phyloP scores from a whole-genome alignment of 1,284 basidiomycete species.

The Leccinum pachyderme region DNA sequence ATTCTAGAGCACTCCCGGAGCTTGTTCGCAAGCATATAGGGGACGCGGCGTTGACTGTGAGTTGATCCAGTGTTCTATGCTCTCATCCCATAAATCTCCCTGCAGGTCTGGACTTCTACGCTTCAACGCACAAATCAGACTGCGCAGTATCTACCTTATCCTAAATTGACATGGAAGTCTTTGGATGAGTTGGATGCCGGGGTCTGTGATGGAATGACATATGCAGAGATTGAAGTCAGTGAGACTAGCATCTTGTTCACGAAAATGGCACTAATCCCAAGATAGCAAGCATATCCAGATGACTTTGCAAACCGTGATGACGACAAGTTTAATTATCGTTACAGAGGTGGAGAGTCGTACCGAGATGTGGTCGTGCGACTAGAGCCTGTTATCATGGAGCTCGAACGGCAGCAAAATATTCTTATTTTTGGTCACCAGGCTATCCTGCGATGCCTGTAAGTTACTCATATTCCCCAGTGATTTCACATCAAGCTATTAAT shows the following conservation, averaged over 20 bases:
- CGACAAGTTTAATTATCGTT: slow-evolving; percentile 99
- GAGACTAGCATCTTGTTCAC: not conserved
- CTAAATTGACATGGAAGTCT: slow-evolving; percentile 98
- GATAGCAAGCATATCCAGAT: slow-evolving; percentile 89
- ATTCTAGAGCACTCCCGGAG: slow-evolving; percentile 83
- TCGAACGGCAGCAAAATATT: slow-evolving; percentile 97
- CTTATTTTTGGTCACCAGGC: slow-evolving; percentile 97
- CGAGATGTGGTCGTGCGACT: slow-evolving; percentile 94
- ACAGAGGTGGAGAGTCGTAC: slow-evolving; percentile 93
- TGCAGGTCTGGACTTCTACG: slow-evolving; percentile 96
- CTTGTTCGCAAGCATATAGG: slow-evolving; percentile 92
- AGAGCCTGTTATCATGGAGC: slow-evolving; percentile 98
- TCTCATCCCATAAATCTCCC: slow-evolving; percentile 9
- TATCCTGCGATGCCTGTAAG: slow-evolving; percentile 86
- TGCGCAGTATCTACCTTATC: slow-evolving; percentile 77
- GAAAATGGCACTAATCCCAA: slow-evolving; percentile 1
- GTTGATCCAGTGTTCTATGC: slow-evolving; percentile 13
- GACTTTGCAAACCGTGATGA: slow-evolving; percentile 99
- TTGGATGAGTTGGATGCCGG: slow-evolving; percentile 98
- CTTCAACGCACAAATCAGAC: slow-evolving; percentile 93
- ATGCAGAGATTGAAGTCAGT: slow-evolving; percentile 92
- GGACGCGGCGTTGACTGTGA: slow-evolving; percentile 80
- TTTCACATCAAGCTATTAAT: not conserved
- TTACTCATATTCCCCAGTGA: slow-evolving; percentile 12
- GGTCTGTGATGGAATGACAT: slow-evolving; percentile 99